Evolutionary conservation across 257 asterid genomes (phyloP).

Genomic region (Buddleja alternifolia): DNA sequence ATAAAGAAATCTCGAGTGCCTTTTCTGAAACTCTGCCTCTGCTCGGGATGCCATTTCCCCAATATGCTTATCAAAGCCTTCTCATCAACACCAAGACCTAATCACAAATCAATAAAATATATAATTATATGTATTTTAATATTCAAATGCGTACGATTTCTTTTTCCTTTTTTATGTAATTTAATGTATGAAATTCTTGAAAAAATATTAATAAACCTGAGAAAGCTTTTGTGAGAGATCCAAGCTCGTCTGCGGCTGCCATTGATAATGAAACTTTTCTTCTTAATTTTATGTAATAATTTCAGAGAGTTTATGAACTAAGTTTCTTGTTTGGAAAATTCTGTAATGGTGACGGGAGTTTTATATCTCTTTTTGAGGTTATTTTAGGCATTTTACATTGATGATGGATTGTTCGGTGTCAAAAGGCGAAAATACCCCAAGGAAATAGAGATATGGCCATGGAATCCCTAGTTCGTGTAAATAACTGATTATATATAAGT

Average conservation of each 20-base stretch:
- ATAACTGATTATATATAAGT: not conserved
- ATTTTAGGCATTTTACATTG: conserved; percentile 22
- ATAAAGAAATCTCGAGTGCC: conserved; percentile 56
- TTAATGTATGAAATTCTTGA: too few species aligned
- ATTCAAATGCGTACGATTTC: too few species aligned
- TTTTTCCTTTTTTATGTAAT: too few species aligned
- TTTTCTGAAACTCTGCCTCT: conserved; percentile 63
- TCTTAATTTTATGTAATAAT: not conserved
- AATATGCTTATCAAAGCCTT: conserved; percentile 55
- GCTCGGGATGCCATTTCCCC: conserved; percentile 70
- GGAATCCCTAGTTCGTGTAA: conserved; percentile 17
- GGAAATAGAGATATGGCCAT: conserved; percentile 22
- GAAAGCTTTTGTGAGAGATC: conserved; percentile 69
- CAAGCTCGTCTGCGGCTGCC: conserved; percentile 60
- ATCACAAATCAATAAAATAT: too few species aligned
- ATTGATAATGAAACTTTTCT: conserved; percentile 33
- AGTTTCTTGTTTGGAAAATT: conserved; percentile 13
- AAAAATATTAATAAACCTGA: conserved; percentile 67
- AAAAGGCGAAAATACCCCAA: conserved; percentile 33
- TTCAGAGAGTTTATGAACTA: not conserved
- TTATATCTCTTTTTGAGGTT: conserved; percentile 33
- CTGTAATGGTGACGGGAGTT: conserved; percentile 16
- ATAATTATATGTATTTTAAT: too few species aligned
- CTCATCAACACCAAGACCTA: conserved; percentile 91
- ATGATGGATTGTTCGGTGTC: not conserved